These are phyloP conservation scores for Myxozyma melibiosi DNA, from an alignment of 805 yeast species.

Conservation along the genomic window DNA sequence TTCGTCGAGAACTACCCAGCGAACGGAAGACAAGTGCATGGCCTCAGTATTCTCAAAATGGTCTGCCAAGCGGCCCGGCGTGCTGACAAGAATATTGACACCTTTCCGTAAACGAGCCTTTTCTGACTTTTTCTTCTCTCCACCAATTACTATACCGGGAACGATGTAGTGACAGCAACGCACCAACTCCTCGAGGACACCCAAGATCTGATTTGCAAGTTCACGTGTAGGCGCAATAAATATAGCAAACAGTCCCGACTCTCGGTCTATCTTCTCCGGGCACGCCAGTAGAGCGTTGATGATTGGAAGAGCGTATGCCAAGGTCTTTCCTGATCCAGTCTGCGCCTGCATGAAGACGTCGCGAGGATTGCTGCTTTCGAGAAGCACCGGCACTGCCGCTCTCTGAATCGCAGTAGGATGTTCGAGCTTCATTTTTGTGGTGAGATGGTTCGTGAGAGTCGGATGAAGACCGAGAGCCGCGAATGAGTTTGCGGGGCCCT, in stretches of 20 bases:
- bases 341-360: conserved; percentile 94
- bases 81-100: conserved; percentile 91
- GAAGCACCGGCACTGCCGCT: conserved; percentile 67
- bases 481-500: conserved; percentile 65
- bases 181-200: conserved; percentile 72
- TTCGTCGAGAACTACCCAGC: conserved; percentile 93
- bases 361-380: conserved; percentile 43
- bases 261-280: conserved; percentile 51
- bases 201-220: conserved; percentile 84
- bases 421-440: conserved; percentile 51
- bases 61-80: conserved; percentile 95
- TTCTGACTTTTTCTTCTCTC: conserved; percentile 95
- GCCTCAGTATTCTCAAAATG: conserved; percentile 88
- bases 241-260: conserved; percentile 84
- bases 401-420: conserved; percentile 87
- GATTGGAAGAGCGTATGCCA: conserved; percentile 84
- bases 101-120: conserved; percentile 96
- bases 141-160: conserved; percentile 96
- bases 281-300: conserved; percentile 68
- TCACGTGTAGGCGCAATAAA: conserved; percentile 94
- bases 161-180: conserved; percentile 80
- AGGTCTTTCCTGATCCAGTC: conserved; percentile 97
- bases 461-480: conserved; percentile 68
- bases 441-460: conserved; percentile 55
- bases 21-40: conserved; percentile 67